Conservation (phyloP, 2,329 filamentous ascomycete genomes). For the Ascochyta fabae region DNA sequence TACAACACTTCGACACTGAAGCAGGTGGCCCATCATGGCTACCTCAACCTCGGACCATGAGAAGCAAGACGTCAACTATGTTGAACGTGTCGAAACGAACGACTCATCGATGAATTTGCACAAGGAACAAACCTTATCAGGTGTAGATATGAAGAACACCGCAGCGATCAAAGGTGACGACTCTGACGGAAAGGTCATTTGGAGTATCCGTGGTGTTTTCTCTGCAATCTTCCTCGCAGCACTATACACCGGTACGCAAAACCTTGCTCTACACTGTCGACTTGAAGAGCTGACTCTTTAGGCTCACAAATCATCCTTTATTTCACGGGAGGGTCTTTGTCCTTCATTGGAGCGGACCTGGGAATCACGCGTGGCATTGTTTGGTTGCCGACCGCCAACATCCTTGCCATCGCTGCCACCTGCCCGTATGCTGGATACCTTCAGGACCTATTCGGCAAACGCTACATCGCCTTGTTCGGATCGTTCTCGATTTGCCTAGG, state of each 20-base stretch:
- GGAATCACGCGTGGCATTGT: constrained; percentile 28
- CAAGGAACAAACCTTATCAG: constrained; percentile 34
- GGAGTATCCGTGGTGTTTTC: constrained; percentile 43
- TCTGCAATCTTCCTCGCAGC: constrained; percentile 48
- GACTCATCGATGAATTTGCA: constrained; percentile 33
- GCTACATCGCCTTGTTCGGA: constrained; percentile 46
- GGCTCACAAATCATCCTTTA: constrained; percentile 46
- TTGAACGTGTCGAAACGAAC: constrained; percentile 33
- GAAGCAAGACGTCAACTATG: constrained; percentile 32
- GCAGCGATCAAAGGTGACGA: constrained; percentile 49
- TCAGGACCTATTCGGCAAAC: constrained; percentile 45
- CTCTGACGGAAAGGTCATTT: constrained; percentile 49
- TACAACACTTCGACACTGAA: not conserved
- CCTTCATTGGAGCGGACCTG: constrained; percentile 41
- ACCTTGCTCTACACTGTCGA: not conserved
- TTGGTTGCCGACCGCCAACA: constrained; percentile 47
- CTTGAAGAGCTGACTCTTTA: constrained; percentile 5
- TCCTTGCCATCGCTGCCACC: constrained; percentile 44
- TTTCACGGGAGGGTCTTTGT: constrained; percentile 41
- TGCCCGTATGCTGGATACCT: constrained; percentile 47
- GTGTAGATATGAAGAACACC: constrained; percentile 45
- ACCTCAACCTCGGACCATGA: constrained; percentile 26
- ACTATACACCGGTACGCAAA: constrained; percentile 41
- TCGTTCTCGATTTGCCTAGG: constrained; percentile 40
- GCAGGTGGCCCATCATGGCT: constrained; percentile 19